A percentile compares a stretch with the other conserved stretches of the same genome.
phyloP scores from a whole-genome alignment of 495 filamentous ascomycete species.

The Penicillium fimorum region DNA sequence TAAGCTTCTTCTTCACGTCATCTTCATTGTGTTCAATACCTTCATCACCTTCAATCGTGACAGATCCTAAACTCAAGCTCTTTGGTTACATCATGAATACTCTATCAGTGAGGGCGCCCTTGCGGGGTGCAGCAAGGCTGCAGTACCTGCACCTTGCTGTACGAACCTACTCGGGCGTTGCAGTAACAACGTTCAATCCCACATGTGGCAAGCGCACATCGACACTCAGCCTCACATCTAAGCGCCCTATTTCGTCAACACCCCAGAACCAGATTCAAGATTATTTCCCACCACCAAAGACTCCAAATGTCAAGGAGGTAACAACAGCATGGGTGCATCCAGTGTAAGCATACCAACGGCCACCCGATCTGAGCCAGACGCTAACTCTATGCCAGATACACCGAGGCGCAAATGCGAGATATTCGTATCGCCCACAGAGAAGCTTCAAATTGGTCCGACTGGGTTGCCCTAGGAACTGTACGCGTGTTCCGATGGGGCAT shows the following conservation, averaged over 20 bases:
- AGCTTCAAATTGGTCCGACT: slow-evolving; percentile 64
- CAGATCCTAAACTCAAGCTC: slow-evolving; percentile 2
- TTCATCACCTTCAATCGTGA: neutral
- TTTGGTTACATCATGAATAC: slow-evolving; percentile 25
- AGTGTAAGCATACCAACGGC: slow-evolving; percentile 31
- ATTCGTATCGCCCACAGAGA: slow-evolving; percentile 68
- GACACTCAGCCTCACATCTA: slow-evolving; percentile 20
- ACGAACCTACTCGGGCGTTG: slow-evolving; percentile 27
- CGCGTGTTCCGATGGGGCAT: slow-evolving; percentile 64
- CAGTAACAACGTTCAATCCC: slow-evolving; percentile 17
- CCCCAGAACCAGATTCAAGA: slow-evolving; percentile 37
- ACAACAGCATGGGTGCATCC: slow-evolving; percentile 43
- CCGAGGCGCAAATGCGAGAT: slow-evolving; percentile 58
- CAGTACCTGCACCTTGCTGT: slow-evolving; percentile 29
- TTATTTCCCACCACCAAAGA: slow-evolving; percentile 39
- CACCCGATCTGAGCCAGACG: neutral
- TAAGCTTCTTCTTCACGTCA: neutral
- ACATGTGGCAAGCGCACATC: slow-evolving; percentile 18
- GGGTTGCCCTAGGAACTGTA: slow-evolving; percentile 60
- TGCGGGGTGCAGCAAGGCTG: slow-evolving; percentile 33
- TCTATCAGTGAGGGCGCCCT: slow-evolving; percentile 31
- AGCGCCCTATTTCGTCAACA: slow-evolving; percentile 41
- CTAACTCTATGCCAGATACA: slow-evolving; percentile 49
- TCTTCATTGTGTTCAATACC: too few species aligned
- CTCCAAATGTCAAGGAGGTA: slow-evolving; percentile 37